A percentile compares a stretch with the other conserved stretches of the same genome.
Conservation (phyloP, 2,329 filamentous ascomycete species). For the Calycina herbarum region DNA sequence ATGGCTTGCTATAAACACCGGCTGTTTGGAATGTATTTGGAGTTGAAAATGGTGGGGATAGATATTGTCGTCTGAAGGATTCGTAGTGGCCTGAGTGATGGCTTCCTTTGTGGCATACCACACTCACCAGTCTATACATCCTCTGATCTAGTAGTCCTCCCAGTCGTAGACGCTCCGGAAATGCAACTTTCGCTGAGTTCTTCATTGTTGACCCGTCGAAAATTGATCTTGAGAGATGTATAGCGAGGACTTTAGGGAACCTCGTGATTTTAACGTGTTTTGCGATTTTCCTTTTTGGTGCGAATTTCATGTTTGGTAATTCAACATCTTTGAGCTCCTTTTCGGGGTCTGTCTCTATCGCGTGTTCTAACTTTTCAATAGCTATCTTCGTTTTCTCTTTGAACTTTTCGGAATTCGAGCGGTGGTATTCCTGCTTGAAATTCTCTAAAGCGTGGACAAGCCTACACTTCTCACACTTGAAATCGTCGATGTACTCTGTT, state of each 20-base stretch:
- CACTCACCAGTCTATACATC: conserved; percentile 79
- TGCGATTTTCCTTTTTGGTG: conserved; percentile 81
- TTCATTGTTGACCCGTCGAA: conserved; percentile 84
- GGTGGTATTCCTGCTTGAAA: conserved; percentile 58
- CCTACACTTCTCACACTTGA: conserved; percentile 90
- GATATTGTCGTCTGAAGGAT: conserved; percentile 84
- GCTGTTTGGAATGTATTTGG: conserved; percentile 75
- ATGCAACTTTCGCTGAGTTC: conserved; percentile 90
- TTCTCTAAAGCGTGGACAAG: conserved; percentile 74
- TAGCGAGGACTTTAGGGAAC: conserved; percentile 86
- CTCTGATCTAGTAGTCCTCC: conserved; percentile 76
- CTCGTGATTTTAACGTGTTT: conserved; percentile 82
- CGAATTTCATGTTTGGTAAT: conserved; percentile 71
- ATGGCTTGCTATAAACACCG: conserved; percentile 56
- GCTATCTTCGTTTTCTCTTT: conserved; percentile 54
- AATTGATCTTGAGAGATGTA: conserved; percentile 91
- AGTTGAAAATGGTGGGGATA: conserved; percentile 78
- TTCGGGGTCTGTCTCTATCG: conserved; percentile 82
- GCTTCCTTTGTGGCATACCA: conserved; percentile 92
- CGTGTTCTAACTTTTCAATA: conserved; percentile 64
- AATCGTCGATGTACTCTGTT: conserved; percentile 94
- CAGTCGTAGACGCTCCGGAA: conserved; percentile 81
- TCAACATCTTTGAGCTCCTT: conserved; percentile 67
- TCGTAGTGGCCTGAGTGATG: conserved; percentile 98
- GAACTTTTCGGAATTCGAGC: conserved; percentile 52